Evolutionary conservation across 192 early-diverging fungal species (phyloP).

Genomic region (Gaertneriomyces sp.): DNA sequence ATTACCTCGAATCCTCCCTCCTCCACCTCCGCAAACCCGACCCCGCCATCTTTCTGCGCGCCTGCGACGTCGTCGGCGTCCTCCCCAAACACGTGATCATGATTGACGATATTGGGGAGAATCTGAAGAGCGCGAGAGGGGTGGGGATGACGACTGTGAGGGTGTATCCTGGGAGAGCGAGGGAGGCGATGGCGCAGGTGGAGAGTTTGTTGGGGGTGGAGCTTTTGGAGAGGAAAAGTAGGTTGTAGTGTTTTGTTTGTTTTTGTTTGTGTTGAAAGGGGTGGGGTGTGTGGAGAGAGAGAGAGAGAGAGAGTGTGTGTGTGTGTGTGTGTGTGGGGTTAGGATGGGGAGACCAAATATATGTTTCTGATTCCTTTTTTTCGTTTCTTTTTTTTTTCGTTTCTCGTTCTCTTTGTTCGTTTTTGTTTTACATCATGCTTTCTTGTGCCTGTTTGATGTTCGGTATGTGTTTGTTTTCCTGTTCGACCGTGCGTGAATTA

Average conservation of each 20-base stretch:
- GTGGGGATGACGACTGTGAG: slow-evolving; percentile 72
- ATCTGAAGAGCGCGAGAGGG: slow-evolving; percentile 64
- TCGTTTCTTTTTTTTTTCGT: not conserved
- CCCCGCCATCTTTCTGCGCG: slow-evolving; percentile 63
- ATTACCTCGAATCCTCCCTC: slow-evolving; percentile 70
- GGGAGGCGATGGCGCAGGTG: slow-evolving; percentile 50
- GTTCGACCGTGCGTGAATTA: too few relatives aligned
- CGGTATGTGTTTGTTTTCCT: too few relatives aligned
- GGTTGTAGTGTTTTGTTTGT: not conserved
- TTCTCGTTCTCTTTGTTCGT: too few relatives aligned
- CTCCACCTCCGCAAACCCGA: slow-evolving; percentile 84
- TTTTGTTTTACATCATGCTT: too few relatives aligned
- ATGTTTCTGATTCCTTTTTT: not conserved
- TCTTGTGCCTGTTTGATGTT: too few relatives aligned
- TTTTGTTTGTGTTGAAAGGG: not conserved
- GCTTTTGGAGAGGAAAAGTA: slow-evolving; percentile 25
- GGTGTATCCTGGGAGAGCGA: slow-evolving; percentile 39
- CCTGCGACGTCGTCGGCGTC: slow-evolving; percentile 68
- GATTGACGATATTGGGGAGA: slow-evolving; percentile 79
- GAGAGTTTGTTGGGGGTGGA: slow-evolving; percentile 35
- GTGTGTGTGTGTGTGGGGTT: too few relatives aligned
- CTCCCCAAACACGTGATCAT: slow-evolving; percentile 67
- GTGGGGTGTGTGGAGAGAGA: too few relatives aligned
- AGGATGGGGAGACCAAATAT: too few relatives aligned
- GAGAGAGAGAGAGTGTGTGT: too few relatives aligned